Evolutionary conservation across 805 yeast genomes (phyloP), one percentile per base, ranked within the genome.

Genomic region (Candida morakotiae): DNA sequence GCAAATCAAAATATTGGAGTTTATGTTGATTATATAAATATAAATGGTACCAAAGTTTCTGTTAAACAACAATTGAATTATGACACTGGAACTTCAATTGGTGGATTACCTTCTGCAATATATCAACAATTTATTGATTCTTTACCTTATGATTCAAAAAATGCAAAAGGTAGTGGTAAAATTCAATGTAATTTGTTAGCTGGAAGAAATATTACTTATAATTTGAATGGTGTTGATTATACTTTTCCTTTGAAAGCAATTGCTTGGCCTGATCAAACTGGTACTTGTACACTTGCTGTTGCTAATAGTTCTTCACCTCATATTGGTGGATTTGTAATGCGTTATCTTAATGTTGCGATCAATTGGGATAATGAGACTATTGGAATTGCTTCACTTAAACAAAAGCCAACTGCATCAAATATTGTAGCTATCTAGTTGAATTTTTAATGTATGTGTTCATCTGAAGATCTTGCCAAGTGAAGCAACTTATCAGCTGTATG

Each of bases 81-180:
- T 23, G 35, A 32, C 23, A 32, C 35, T 24, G 35, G 35, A 19
- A 19, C 19, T 16, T 3, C 28, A 6, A 3, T 5, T 15, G 9
- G 5, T 16, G 4, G 10, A 5, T 11, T 32, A 9, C 28, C 28
- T 4, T 5, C n/a, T 7, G 35, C 5, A 6, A 15, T 6, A 8
- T 32, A 32, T 17, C 9, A 32, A 7, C 18, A 32, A 21, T 32
- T 22, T 22, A 9, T 22, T 15, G 28, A 22, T n/a, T 4, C 28
- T 13, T 24, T 32, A n/a, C 35, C 35, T 4, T 5, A 22, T 5
- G 35, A 32, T 32, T 21, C 35, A 23, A 32, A 32, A 3, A 32
- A 32, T 24, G 13, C 16, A 8, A 31, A 10, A 20, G 34, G 17
- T 14, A 19, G 17, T 6, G 34, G 34, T 5, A 31, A 21, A 10